phyloP scores from a whole-genome alignment of 1,284 basidiomycete species.

The Trichosporon faecale region DNA sequence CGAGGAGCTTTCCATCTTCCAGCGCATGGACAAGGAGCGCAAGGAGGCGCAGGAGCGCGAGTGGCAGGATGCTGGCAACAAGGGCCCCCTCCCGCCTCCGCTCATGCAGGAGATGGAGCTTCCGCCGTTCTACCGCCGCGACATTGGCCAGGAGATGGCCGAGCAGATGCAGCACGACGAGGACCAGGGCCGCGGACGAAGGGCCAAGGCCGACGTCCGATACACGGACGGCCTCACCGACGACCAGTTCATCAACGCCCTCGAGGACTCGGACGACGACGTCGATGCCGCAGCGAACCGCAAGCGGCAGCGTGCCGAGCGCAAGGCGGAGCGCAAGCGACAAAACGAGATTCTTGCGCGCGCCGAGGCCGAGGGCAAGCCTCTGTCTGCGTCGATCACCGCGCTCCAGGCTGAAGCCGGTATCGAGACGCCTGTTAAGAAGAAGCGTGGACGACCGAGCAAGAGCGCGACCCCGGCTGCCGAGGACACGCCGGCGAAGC shows the following conservation, averaged over 20 bases:
- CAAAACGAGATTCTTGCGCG: constrained; percentile 40
- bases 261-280: constrained; percentile 75
- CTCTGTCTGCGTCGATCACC: constrained; percentile 34
- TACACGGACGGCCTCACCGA: constrained; percentile 94
- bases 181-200: constrained; percentile 76
- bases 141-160: constrained; percentile 55
- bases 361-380: constrained; percentile 47
- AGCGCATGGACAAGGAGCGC: constrained; percentile 79
- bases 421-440: constrained; percentile 29
- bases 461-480: constrained; percentile 42
- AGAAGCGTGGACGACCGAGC: constrained; percentile 46
- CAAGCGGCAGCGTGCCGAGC: constrained; percentile 35
- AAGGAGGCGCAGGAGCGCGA: constrained; percentile 65
- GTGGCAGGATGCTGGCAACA: constrained; percentile 74
- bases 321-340: constrained; percentile 42
- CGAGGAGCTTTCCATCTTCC: constrained; percentile 73
- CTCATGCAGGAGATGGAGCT: constrained; percentile 88
- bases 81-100: constrained; percentile 71
- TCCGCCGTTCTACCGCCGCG: constrained; percentile 80
- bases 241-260: constrained; percentile 86
- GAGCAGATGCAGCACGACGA: constrained; percentile 55
- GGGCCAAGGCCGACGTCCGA: constrained; percentile 76
- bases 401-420: constrained; percentile 29
- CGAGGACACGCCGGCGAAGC: constrained; percentile 46
- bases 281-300: constrained; percentile 60